A percentile compares a stretch with the other conserved stretches of the same genome.
phyloP scores from a whole-genome alignment of 2,329 filamentous ascomycete genomes.

The Penicillium sclerotigenum region DNA sequence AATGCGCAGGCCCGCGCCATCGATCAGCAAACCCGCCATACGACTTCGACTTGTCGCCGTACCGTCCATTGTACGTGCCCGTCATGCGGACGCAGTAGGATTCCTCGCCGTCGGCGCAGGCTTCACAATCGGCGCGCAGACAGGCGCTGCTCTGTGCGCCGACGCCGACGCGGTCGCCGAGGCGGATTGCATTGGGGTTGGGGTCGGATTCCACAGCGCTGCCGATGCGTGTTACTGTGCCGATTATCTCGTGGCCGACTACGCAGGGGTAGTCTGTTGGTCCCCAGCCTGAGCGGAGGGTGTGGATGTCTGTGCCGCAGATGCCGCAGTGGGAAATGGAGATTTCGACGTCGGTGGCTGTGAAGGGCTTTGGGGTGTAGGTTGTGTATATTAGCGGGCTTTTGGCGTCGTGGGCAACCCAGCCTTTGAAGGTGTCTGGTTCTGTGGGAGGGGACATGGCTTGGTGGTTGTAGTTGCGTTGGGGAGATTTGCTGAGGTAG shows the following conservation, averaged over 20 bases:
- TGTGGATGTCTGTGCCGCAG: constrained; percentile 63
- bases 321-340: constrained; percentile 64
- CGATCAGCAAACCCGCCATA: constrained; percentile 58
- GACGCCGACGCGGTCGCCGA: constrained; percentile 63
- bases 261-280: constrained; percentile 48
- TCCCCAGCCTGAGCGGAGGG: constrained; percentile 51
- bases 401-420: constrained; percentile 38
- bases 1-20: constrained; percentile 56
- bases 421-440: constrained; percentile 39
- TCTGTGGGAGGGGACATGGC: neutral
- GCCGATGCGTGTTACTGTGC: constrained; percentile 56
- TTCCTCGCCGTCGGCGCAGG: constrained; percentile 39
- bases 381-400: constrained; percentile 32
- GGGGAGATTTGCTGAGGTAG: neutral
- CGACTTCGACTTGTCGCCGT: constrained; percentile 34
- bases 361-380: constrained; percentile 44
- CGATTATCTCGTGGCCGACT: constrained; percentile 65
- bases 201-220: constrained; percentile 28
- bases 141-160: constrained; percentile 61
- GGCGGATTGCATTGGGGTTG: constrained; percentile 42
- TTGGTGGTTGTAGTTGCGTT: neutral
- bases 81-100: constrained; percentile 41
- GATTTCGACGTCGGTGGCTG: constrained; percentile 65
- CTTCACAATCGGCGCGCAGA: constrained; percentile 41
- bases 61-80: constrained; percentile 39